phyloP scores from a whole-genome alignment of 1,284 basidiomycete genomes.

The Ustilago cynodontis region DNA sequence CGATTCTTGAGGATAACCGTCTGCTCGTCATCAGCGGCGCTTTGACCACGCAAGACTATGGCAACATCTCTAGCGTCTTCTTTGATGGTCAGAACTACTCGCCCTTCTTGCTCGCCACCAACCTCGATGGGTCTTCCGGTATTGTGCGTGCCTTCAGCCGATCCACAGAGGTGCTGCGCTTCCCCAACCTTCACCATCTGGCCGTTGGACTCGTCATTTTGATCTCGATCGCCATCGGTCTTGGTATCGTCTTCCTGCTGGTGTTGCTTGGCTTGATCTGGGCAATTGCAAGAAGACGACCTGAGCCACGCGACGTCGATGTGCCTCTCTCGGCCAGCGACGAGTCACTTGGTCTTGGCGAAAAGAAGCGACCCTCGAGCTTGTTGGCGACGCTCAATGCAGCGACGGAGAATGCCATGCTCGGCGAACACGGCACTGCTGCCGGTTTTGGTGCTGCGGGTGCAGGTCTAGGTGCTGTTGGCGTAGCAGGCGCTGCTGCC shows the following conservation, averaged over 20 bases:
- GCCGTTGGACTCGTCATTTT: conserved; percentile 93
- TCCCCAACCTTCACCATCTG: conserved; percentile 71
- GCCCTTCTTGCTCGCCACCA: conserved; percentile 83
- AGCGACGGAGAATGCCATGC: conserved; percentile 84
- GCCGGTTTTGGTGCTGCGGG: conserved; percentile 73
- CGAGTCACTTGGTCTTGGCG: conserved; percentile 53
- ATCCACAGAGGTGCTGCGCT: conserved; percentile 74
- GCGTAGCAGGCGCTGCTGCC: conserved; percentile 46
- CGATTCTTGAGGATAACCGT: conserved; percentile 83
- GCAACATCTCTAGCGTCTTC: conserved; percentile 78
- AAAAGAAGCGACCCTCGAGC: conserved; percentile 60
- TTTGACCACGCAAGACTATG: conserved; percentile 76
- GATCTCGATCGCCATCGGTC: conserved; percentile 95
- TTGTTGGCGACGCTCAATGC: conserved; percentile 67
- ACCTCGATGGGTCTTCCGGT: conserved; percentile 79
- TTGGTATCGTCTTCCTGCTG: conserved; percentile 91
- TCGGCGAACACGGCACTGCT: conserved; percentile 81
- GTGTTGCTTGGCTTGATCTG: conserved; percentile 88
- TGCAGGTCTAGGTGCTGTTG: conserved; percentile 23
- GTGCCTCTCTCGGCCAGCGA: conserved; percentile 54
- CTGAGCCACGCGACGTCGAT: conserved; percentile 45
- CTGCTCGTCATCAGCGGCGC: conserved; percentile 90
- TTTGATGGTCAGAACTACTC: conserved; percentile 87
- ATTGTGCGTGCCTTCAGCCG: conserved; percentile 79
- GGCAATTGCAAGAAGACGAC: conserved; percentile 80